A percentile compares a stretch with the other conserved stretches of the same genome.
Conservation (phyloP, 2,329 filamentous ascomycete species). For the Trichoderma brevicompactum region DNA sequence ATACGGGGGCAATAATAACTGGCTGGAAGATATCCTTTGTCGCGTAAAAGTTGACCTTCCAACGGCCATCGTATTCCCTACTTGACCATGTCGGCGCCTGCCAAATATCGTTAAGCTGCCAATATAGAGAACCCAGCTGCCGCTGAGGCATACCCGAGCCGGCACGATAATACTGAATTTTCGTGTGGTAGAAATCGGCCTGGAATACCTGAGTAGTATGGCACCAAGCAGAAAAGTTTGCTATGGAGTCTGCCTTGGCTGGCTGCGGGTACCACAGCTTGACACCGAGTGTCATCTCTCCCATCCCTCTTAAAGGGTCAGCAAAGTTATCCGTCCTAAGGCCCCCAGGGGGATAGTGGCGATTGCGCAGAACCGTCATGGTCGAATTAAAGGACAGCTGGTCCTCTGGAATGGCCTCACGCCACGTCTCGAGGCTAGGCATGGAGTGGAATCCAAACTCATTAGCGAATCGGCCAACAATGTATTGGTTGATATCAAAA, state of each 20-base stretch:
- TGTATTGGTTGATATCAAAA: constrained; percentile 11
- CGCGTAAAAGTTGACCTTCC: constrained; percentile 19
- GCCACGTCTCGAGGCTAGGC: constrained; percentile 20
- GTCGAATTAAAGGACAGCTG: constrained; percentile 14
- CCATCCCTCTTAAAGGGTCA: constrained; percentile 15
- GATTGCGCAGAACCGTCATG: constrained; percentile 15
- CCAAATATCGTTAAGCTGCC: constrained; percentile 23
- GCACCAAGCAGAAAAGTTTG: constrained; percentile 20
- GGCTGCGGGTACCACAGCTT: constrained; percentile 12
- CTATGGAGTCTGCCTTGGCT: background rate
- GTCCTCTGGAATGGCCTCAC: constrained; percentile 8
- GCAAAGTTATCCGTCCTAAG: background rate
- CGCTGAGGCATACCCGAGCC: constrained; percentile 12
- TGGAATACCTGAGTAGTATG: constrained; percentile 11
- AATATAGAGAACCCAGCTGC: constrained; percentile 12
- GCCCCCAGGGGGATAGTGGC: constrained; percentile 4
- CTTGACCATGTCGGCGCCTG: constrained; percentile 17
- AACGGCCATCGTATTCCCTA: constrained; percentile 18
- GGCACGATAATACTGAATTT: constrained; percentile 19
- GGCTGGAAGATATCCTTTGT: constrained; percentile 20
- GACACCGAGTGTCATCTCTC: constrained; percentile 9
- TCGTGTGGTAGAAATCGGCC: constrained; percentile 16
- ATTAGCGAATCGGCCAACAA: constrained; percentile 13
- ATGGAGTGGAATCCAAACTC: constrained; percentile 19
- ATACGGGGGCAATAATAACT: constrained; percentile 14